A percentile compares a stretch with the other conserved stretches of the same genome.
Conservation (phyloP, 2,329 filamentous ascomycete species). For the Dissoconium aciculare region DNA sequence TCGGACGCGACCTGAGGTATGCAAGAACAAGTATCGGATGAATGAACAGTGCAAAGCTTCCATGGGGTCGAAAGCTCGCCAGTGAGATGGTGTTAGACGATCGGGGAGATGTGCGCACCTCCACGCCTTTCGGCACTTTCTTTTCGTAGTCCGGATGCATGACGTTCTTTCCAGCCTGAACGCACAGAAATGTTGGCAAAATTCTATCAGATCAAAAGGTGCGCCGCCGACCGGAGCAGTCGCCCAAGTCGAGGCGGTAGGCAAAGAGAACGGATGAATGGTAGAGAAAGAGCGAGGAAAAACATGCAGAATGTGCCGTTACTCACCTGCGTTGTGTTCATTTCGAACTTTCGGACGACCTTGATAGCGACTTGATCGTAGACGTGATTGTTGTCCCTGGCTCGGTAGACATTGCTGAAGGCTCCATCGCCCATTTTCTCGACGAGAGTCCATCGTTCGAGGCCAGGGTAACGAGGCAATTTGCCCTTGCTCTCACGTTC, state of each 20-base stretch:
- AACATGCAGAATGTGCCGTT: conserved; percentile 5
- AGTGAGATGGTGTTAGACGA: conserved; percentile 2
- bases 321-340: conserved; percentile 97
- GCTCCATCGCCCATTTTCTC: conserved; percentile 99
- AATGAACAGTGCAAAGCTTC: too few species aligned
- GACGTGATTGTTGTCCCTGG: conserved; percentile 57
- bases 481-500: conserved; percentile 76
- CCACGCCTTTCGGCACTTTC: conserved; percentile 73
- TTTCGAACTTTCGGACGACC: conserved; percentile 96
- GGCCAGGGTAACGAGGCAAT: conserved; percentile 69
- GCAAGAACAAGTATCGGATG: conserved; percentile 5
- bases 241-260: too few species aligned
- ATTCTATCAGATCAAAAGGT: too few species aligned
- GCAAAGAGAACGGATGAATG: conserved; percentile 20
- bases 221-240: too few species aligned
- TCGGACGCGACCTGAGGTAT: conserved; percentile 4
- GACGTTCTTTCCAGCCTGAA: conserved; percentile 61
- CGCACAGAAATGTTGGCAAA: conserved; percentile 21
- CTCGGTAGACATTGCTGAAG: conserved; percentile 96
- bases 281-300: conserved; percentile 9
- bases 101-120: conserved; percentile 53
- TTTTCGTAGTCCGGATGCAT: conserved; percentile 92
- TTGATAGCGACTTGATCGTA: conserved; percentile 86
- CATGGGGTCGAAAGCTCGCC: too few species aligned
- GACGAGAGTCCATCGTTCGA: conserved; percentile 71